A percentile compares a stretch with the other conserved stretches of the same genome.
These are phyloP conservation scores for Geotrichum klebahnii DNA, from an alignment of 1,139 yeast genomes.

Conservation along the genomic window DNA sequence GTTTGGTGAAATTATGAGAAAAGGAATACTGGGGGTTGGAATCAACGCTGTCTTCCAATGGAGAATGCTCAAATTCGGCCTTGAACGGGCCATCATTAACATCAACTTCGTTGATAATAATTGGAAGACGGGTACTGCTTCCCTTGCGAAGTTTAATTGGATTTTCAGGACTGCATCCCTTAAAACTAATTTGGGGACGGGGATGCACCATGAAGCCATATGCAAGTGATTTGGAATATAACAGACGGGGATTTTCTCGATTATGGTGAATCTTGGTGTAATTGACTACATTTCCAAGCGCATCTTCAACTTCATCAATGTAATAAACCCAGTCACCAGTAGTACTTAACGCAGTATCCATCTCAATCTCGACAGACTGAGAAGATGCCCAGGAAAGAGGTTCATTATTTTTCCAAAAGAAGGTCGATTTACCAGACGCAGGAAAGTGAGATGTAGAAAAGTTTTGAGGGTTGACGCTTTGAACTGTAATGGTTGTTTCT, in stretches of 20 bases:
- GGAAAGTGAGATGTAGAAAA: conserved; percentile 20
- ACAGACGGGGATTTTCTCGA: conserved; percentile 30
- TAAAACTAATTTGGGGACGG: conserved; percentile 50
- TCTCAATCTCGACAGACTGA: conserved; percentile 46
- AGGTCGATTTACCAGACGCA: conserved; percentile 19
- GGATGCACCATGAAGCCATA: conserved; percentile 61
- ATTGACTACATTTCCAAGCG: conserved; percentile 63
- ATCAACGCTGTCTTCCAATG: conserved; percentile 25
- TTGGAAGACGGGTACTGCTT: conserved; percentile 28
- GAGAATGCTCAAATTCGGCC: conserved; percentile 30
- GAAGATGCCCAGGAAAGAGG: conserved; percentile 54
- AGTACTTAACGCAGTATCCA: conserved; percentile 47
- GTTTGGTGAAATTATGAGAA: conserved; percentile 33
- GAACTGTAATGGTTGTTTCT: conserved; percentile 43
- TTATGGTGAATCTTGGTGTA: conserved; percentile 44
- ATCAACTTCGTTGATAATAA: conserved; percentile 27
- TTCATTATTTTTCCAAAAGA: conserved; percentile 38
- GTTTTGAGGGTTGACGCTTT: conserved; percentile 46
- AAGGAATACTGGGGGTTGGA: conserved; percentile 16
- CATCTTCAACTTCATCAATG: conserved; percentile 65
- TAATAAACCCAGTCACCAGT: conserved; percentile 64
- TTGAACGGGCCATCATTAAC: conserved; percentile 36
- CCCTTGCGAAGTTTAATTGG: conserved; percentile 39
- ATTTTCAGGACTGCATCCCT: conserved; percentile 36
- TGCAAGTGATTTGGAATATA: conserved; percentile 31